Evolutionary conservation across 306 rosid genomes (phyloP).

Genomic region (Quercus aquifolioides): DNA sequence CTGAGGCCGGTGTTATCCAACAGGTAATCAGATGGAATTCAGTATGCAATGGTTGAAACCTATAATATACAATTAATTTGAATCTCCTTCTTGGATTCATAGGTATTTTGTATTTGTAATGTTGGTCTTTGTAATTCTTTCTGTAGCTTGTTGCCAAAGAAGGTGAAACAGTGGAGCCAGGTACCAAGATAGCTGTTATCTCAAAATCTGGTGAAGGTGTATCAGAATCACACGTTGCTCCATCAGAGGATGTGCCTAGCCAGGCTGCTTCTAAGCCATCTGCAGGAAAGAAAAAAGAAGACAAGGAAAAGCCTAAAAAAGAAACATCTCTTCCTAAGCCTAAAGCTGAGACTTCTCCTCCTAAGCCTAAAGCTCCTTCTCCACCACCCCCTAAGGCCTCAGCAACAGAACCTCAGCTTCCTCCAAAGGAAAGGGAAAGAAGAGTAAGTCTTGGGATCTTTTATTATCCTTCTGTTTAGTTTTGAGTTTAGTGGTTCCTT

Average conservation of each 20-base stretch:
- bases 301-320: constrained; percentile 32
- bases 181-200: constrained; percentile 54
- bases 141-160: constrained; percentile 49
- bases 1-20: constrained; percentile 50
- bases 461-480: constrained; percentile 5
- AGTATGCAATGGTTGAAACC: neutral
- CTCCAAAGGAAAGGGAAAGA: constrained; percentile 58
- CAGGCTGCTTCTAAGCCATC: constrained; percentile 35
- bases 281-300: constrained; percentile 28
- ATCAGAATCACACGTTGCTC: constrained; percentile 30
- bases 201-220: constrained; percentile 54
- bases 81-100: neutral
- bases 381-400: constrained; percentile 29
- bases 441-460: constrained; percentile 35
- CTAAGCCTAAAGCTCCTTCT: constrained; percentile 35
- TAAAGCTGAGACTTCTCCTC: constrained; percentile 30
- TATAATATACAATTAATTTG: neutral
- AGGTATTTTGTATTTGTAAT: neutral
- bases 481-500: neutral
- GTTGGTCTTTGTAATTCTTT: neutral
- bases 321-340: constrained; percentile 28
- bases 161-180: constrained; percentile 65
- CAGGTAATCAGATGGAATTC: constrained; percentile 28
- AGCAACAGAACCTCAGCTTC: constrained; percentile 28
- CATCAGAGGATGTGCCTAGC: constrained; percentile 28